These are phyloP conservation scores for Priceomyces carsonii DNA, from an alignment of 805 yeast species.

Conservation along the genomic window DNA sequence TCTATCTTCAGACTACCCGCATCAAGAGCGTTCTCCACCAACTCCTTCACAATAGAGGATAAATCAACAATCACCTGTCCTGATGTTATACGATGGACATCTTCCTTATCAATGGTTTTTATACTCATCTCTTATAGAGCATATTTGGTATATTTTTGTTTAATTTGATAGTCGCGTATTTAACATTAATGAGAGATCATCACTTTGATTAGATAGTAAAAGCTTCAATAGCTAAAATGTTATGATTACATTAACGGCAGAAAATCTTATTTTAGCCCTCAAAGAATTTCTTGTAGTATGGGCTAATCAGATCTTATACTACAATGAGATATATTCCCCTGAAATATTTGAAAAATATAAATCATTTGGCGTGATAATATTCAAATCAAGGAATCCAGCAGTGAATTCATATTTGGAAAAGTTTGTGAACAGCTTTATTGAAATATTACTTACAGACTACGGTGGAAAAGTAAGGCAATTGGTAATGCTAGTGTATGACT, in stretches of 20 bases:
- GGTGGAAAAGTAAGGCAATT: constrained; percentile 32
- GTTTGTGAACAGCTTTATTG: constrained; percentile 9
- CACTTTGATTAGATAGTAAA: too few relatives aligned
- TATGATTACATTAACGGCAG: constrained; percentile 20
- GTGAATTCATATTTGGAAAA: constrained; percentile 45
- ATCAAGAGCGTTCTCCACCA: constrained; percentile 85
- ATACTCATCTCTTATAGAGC: constrained; percentile 17
- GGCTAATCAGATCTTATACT: constrained; percentile 56
- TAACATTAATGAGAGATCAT: too few relatives aligned
- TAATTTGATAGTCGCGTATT: not conserved
- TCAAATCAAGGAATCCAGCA: constrained; percentile 47
- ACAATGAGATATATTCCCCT: constrained; percentile 53
- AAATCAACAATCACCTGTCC: constrained; percentile 91
- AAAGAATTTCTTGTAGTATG: constrained; percentile 52
- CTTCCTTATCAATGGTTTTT: constrained; percentile 35
- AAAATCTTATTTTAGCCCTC: constrained; percentile 32
- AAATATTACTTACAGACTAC: constrained; percentile 7
- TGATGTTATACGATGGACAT: constrained; percentile 78
- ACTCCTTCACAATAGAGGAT: constrained; percentile 76
- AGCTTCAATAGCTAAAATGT: constrained; percentile 1
- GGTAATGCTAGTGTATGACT: constrained; percentile 38
- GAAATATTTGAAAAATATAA: constrained; percentile 46
- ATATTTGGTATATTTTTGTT: not conserved
- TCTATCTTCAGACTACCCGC: constrained; percentile 72
- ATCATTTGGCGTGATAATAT: constrained; percentile 44